Conservation (phyloP, 352 stramenopile genomes). For the Globisporangium cylindrosporum region DNA sequence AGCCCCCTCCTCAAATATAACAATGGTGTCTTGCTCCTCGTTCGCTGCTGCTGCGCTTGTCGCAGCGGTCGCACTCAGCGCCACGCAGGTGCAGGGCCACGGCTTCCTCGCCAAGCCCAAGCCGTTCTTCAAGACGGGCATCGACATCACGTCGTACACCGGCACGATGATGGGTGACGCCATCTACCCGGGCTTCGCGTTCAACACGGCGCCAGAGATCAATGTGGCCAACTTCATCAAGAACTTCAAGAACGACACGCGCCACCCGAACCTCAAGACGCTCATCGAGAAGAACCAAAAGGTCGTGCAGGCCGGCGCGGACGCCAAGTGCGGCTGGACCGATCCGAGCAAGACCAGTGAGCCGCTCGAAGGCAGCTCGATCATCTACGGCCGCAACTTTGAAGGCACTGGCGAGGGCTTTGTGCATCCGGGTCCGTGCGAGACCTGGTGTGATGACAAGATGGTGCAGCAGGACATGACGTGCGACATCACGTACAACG, state of each 20-base stretch:
- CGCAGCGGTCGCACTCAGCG: slow-evolving; percentile 11
- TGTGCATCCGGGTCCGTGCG: slow-evolving; percentile 33
- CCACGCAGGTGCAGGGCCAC: slow-evolving; percentile 25
- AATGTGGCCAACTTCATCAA: slow-evolving; percentile 41
- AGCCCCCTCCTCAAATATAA: background rate
- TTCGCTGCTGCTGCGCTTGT: slow-evolving; percentile 16
- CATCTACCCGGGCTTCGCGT: slow-evolving; percentile 30
- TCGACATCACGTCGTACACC: slow-evolving; percentile 42
- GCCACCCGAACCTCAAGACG: slow-evolving; percentile 34
- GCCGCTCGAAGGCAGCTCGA: slow-evolving; percentile 28
- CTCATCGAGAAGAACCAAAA: slow-evolving; percentile 38
- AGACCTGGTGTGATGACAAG: slow-evolving; percentile 45
- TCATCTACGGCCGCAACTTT: slow-evolving; percentile 38
- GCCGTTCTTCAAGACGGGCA: slow-evolving; percentile 27
- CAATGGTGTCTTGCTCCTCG: slow-evolving; percentile 8
- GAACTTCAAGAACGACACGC: slow-evolving; percentile 34
- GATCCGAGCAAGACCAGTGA: slow-evolving; percentile 34
- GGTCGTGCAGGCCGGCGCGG: slow-evolving; percentile 23
- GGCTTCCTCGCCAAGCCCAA: slow-evolving; percentile 40
- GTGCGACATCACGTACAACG: slow-evolving; percentile 24
- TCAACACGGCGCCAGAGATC: slow-evolving; percentile 26
- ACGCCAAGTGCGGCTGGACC: slow-evolving; percentile 38
- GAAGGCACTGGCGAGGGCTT: slow-evolving; percentile 33
- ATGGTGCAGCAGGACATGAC: slow-evolving; percentile 33
- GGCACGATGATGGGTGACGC: slow-evolving; percentile 39